These are phyloP conservation scores for Xylariaceae sp. DNA, from an alignment of 2,329 filamentous ascomycete genomes.

Conservation along the genomic window DNA sequence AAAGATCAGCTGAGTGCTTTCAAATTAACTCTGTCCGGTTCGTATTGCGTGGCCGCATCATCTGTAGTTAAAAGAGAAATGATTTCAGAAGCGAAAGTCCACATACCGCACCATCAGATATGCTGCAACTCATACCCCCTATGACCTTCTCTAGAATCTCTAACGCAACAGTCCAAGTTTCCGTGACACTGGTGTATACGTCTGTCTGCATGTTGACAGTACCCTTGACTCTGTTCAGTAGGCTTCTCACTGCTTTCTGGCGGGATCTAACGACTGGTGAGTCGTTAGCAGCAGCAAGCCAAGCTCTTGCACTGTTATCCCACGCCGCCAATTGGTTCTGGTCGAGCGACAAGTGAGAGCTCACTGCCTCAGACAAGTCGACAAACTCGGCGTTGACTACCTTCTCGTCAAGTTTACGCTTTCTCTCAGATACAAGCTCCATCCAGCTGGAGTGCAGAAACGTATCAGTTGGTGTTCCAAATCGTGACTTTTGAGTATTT, in stretches of 20 bases:
- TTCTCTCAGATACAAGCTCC: conserved; percentile 25
- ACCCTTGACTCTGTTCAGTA: conserved; percentile 1
- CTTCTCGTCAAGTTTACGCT: conserved; percentile 5
- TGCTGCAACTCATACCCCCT: conserved; percentile 2
- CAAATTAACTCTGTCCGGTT: too few relatives aligned
- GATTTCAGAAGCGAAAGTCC: too few relatives aligned
- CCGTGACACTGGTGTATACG: conserved; percentile 8
- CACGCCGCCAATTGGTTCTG: conserved; percentile 6
- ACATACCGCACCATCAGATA: conserved; percentile 3
- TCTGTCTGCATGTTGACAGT: conserved; percentile 2
- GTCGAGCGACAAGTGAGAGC: conserved; percentile 1
- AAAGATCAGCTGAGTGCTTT: too few relatives aligned
- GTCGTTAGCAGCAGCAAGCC: conserved; percentile 10
- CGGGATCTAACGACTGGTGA: not conserved
- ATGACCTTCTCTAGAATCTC: conserved; percentile 8
- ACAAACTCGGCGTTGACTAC: not conserved
- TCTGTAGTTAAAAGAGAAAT: too few relatives aligned
- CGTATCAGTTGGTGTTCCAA: too few relatives aligned
- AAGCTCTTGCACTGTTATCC: conserved; percentile 13
- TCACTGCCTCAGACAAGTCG: conserved; percentile 2
- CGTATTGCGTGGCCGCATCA: too few relatives aligned
- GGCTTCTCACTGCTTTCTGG: not conserved
- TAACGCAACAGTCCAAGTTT: conserved; percentile 9
- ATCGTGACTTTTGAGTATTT: too few relatives aligned
- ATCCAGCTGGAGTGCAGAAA: conserved; percentile 14